Base-by-base conservation (phyloP, 495 filamentous ascomycete species). In the Diplogelasinospora grovesii region DNA sequence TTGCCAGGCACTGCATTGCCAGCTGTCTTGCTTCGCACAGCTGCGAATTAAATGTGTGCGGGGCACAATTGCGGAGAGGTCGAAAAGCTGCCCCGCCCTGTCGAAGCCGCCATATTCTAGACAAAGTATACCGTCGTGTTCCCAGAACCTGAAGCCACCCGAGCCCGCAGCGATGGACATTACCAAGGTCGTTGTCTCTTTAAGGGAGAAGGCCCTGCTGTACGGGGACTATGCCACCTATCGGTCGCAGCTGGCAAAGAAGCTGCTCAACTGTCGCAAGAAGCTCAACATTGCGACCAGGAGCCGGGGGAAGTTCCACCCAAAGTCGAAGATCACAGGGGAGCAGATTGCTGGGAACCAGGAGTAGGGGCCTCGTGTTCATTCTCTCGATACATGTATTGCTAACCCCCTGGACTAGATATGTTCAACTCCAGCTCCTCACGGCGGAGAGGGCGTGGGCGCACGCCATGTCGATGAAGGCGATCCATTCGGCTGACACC, bases 391-490 rank as follows among this genome's bases (percentile, higher is more conserved):
- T 4, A 4, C 29, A 8, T 13, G 9, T 18, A 8, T 38, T 1
- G 22, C 13, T 4, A 27, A 10, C 10, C 28, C 42, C 36, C 20
- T n/a, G n/a, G n/a, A n/a, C 1, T 42, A 95, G 89, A 54, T 90
- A 82, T 57, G 77, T 84, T 26, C 72, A 86, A 44, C 74, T 94
- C 28, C 71, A 89, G 28, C 74, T 99, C 39, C 77, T 95, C 48
- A 82, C 81, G 22, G 77, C 89, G 42, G 93, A 99, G 66, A 77
- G 93, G 48, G 86, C 93, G 37, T 97, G 93, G 89, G 93, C 93
- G 1, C 81, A 95, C 56, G 93, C 89, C 36, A 92, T 95, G 88
- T 74, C 84, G 49, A 86, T 96, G 75, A 95, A 95, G 61, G 77
- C 88, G 5, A 63, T 77, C 16, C 85, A 94, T 58, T 76, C 86